These are phyloP conservation scores for Sequoia sempervirens DNA, from an alignment of 75 land plant species.

Conservation along the genomic window DNA sequence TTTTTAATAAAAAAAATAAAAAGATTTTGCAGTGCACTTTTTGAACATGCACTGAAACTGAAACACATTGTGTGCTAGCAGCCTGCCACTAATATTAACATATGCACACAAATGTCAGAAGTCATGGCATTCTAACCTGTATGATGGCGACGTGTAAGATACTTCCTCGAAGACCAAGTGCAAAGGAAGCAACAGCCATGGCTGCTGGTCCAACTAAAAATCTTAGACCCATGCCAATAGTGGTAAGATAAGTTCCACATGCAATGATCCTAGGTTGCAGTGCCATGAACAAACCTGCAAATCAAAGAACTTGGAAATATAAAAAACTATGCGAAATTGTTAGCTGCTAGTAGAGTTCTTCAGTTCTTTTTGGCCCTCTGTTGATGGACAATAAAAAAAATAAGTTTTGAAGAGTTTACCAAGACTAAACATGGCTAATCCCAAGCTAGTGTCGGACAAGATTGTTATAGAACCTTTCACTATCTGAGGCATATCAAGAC, in stretches of 20 bases:
- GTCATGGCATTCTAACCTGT: constrained; percentile 40
- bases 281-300: constrained; percentile 84
- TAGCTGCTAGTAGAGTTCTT: neutral
- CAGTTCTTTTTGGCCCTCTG: neutral
- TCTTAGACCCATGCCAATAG: constrained; percentile 60
- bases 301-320: neutral
- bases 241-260: constrained; percentile 55
- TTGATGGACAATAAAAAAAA: neutral
- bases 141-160: constrained; percentile 65
- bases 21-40: neutral
- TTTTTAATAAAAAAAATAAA: neutral
- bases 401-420: constrained; percentile 19
- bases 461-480: constrained; percentile 57
- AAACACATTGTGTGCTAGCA: neutral
- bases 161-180: constrained; percentile 64
- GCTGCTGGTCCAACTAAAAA: constrained; percentile 78
- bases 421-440: constrained; percentile 87
- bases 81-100: neutral
- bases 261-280: constrained; percentile 57
- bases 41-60: neutral
- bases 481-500: constrained; percentile 57
- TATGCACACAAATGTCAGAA: neutral
- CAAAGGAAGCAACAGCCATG: constrained; percentile 70
- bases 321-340: neutral
- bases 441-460: constrained; percentile 68